Conservation (phyloP, 1,284 basidiomycete species). For the Cutaneotrichosporon sp. region DNA sequence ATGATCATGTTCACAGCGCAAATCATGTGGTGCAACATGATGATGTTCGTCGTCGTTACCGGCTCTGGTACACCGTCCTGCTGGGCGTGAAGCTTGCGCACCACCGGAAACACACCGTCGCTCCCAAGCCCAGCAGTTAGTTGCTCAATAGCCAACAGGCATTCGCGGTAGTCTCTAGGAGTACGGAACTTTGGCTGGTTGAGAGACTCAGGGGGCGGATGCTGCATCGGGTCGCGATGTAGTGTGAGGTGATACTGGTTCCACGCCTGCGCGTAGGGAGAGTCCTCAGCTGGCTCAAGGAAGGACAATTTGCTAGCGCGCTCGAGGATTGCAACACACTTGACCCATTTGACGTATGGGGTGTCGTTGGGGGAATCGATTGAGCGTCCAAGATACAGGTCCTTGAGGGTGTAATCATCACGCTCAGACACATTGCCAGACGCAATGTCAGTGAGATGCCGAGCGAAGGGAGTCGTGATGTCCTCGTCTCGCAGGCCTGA, state of each 20-base stretch:
- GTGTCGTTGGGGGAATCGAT: slow-evolving; percentile 21
- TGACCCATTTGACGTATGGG: slow-evolving; percentile 30
- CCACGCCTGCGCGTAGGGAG: slow-evolving; percentile 34
- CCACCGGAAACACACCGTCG: slow-evolving; percentile 38
- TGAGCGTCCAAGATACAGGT: slow-evolving; percentile 30
- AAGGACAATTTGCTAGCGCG: slow-evolving; percentile 39
- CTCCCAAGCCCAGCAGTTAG: slow-evolving; percentile 26
- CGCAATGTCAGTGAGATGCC: slow-evolving; percentile 32
- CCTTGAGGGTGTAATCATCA: slow-evolving; percentile 36
- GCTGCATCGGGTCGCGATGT: slow-evolving; percentile 15
- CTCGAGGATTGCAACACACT: slow-evolving; percentile 37
- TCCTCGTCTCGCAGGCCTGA: slow-evolving; percentile 33
- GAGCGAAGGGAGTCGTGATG: slow-evolving; percentile 40
- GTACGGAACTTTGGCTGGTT: slow-evolving; percentile 41
- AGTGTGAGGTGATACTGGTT: slow-evolving; percentile 21
- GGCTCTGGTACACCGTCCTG: slow-evolving; percentile 28
- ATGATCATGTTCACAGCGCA: slow-evolving; percentile 35
- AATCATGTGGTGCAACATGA: slow-evolving; percentile 40
- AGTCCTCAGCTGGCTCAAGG: slow-evolving; percentile 32
- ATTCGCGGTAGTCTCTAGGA: slow-evolving; percentile 33
- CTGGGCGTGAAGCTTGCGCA: slow-evolving; percentile 27
- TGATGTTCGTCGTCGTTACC: slow-evolving; percentile 24
- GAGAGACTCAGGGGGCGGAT: slow-evolving; percentile 29
- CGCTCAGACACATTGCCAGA: slow-evolving; percentile 29
- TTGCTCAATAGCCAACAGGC: slow-evolving; percentile 29